phyloP scores from a whole-genome alignment of 2,329 filamentous ascomycete genomes.

The Colletotrichum spaethianum region DNA sequence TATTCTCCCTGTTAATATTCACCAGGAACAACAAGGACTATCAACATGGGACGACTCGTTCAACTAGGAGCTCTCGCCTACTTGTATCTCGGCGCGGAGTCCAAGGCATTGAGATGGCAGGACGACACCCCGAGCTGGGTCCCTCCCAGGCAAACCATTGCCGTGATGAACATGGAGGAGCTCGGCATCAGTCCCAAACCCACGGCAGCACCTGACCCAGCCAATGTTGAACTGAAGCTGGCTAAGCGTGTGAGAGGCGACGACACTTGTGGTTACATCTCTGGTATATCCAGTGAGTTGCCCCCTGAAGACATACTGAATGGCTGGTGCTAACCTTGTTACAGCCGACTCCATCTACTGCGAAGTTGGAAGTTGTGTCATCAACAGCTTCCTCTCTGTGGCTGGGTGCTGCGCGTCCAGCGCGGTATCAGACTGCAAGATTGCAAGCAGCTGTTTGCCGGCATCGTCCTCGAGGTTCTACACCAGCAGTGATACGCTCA shows the following conservation, averaged over 20 bases:
- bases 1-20: neutral
- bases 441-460: slow-evolving; percentile 48
- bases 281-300: slow-evolving; percentile 45
- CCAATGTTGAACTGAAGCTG: slow-evolving; percentile 35
- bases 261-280: slow-evolving; percentile 52
- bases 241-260: slow-evolving; percentile 45
- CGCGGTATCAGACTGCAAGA: slow-evolving; percentile 44
- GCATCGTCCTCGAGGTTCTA: slow-evolving; percentile 43
- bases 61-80: slow-evolving; percentile 44
- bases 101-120: slow-evolving; percentile 47
- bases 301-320: neutral
- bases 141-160: slow-evolving; percentile 47
- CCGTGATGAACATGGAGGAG: slow-evolving; percentile 41
- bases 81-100: slow-evolving; percentile 41
- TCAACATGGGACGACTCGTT: slow-evolving; percentile 44
- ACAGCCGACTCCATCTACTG: slow-evolving; percentile 48
- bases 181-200: slow-evolving; percentile 41
- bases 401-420: slow-evolving; percentile 51
- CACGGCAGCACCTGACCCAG: slow-evolving; percentile 42
- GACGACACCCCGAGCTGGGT: slow-evolving; percentile 44
- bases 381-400: slow-evolving; percentile 46
- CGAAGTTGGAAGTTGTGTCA: slow-evolving; percentile 46
- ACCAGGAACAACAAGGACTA: neutral
- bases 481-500: slow-evolving; percentile 46
- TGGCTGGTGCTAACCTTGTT: slow-evolving; percentile 27